Evolutionary conservation across 805 yeast species (phyloP), one percentile per base, ranked within the genome.

Genomic region (Citeromyces matritensis): DNA sequence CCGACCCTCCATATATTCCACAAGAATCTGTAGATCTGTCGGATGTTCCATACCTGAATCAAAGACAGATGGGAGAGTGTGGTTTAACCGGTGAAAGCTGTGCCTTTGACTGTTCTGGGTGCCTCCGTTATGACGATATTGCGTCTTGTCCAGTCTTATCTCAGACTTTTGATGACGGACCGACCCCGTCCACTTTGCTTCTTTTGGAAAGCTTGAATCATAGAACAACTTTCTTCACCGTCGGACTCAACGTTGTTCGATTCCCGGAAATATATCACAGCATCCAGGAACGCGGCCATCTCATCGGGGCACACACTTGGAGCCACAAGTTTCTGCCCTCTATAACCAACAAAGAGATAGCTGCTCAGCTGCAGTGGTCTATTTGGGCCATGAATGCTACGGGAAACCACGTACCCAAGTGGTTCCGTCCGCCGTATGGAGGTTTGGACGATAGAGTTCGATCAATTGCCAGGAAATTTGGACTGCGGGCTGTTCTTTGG

Each of bases 361-460:
- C 80, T 34, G 94, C 96, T 0, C 94, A 88, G 49, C 55, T 88
- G 25, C 77, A 86, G 51, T 88, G 98, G 98, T 75, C 93, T 2
- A 73, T 84, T 23, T 88, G 96, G 96, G 95, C 96, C 4, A 82
- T 86, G 85, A 86, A 88, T 56, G 95, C 95, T 1, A 85, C 96
- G 0, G 81, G 83, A 0, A 62, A 74, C 17, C 86, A 85, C 44
- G 48, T 81, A 7, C 98, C 98, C 5, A 78, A 77, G 45, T 88
- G 88, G 81, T 88, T 81, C 51, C 67, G 98, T 41, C 98, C 98
- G 0, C 98, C 98, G 1, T 88, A 83, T 48, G 98, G 97, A 1
- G 96, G 94, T 0, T 63, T 83, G 23, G 98, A 88, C 55, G 77
- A 85, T 48, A 59, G 97, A 33, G 79, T 88, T 1, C 59, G 97